Evolutionary conservation across 2,329 filamentous ascomycete genomes (phyloP).

Genomic region (Penicillium brevicompactum): DNA sequence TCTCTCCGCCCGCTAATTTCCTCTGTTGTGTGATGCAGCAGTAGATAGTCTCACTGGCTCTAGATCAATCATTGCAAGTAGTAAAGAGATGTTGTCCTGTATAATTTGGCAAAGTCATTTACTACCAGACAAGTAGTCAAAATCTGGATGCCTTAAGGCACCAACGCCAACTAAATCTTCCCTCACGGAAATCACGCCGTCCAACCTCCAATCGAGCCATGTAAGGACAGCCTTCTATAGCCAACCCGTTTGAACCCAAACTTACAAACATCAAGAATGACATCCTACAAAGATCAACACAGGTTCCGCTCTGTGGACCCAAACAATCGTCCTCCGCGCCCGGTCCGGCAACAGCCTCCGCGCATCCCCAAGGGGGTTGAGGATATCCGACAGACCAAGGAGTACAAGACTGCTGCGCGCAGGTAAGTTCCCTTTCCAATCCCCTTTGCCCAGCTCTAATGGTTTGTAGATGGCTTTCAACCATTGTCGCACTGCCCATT

Average conservation of each 20-base stretch:
- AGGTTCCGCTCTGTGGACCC: conserved; percentile 21
- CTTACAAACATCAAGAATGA: not conserved
- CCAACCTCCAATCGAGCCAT: not conserved
- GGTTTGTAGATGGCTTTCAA: conserved; percentile 31
- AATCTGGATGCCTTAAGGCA: conserved; percentile 5
- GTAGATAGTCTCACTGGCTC: too few relatives aligned
- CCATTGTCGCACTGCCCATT: conserved; percentile 37
- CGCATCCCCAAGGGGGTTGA: conserved; percentile 9
- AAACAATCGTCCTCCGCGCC: conserved; percentile 14
- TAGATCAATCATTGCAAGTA: too few relatives aligned
- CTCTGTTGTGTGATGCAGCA: too few relatives aligned
- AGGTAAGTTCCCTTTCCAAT: conserved; percentile 27
- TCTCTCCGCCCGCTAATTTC: too few relatives aligned
- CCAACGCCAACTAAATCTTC: conserved; percentile 1
- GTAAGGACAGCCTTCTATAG: not conserved
- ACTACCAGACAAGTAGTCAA: too few relatives aligned
- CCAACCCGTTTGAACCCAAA: not conserved
- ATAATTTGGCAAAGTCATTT: too few relatives aligned
- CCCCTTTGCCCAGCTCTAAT: not conserved
- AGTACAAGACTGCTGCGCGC: conserved; percentile 43
- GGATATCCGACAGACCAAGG: conserved; percentile 45
- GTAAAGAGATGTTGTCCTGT: too few relatives aligned
- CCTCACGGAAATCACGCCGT: not conserved
- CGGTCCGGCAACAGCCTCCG: conserved; percentile 9
- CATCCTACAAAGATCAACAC: conserved; percentile 1